Evolutionary conservation across 1,139 yeast genomes (phyloP), one percentile per base, ranked within the genome.

Genomic region (Maudiozyma humilis): DNA sequence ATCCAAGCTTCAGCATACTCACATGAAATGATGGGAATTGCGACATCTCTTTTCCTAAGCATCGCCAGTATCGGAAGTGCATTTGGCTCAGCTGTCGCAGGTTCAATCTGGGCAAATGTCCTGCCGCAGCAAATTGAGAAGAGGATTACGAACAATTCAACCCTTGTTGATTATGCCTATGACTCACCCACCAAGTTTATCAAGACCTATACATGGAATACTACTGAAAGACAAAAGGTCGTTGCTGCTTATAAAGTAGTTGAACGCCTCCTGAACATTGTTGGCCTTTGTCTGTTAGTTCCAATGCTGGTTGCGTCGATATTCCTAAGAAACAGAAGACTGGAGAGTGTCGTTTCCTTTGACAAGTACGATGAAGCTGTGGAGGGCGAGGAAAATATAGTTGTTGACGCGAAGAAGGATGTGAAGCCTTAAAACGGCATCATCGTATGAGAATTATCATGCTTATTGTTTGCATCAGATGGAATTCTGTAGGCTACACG

Each of bases 21-120:
- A n/a, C 82, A 76, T 59, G 77, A 76, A 54, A 68, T 74, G 60
- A 73, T 77, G 75, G 79, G 80, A 18, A 67, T 74, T 42, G 70
- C 76, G 18, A 68, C 77, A 38, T 71, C 82, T 0, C 60, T 78
- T 38, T 75, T 74, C 59, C 66, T 75, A 54, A 70, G 81, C 6
- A 61, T 71, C 35, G 76, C 75, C 56, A 71, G 73, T 51, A 67
- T 78, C 47, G 84, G 84, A 14, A 60, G 74, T 16, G 79, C 79
- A 3, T 44, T 46, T 29, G 47, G 47, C 14, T 39, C 64, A 43
- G 47, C 64, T n/a, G 47, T 78, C 32, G 70, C 80, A 23, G 84
- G 83, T 55, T 81, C 82, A 15, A 66, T 79, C 29, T 79, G 83
- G 83, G 73, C 79, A 56, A 35, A 49, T 65, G 30, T 60, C 73